Evolutionary conservation across 2,329 filamentous ascomycete species (phyloP).

Genomic region (Fusarium sp.): DNA sequence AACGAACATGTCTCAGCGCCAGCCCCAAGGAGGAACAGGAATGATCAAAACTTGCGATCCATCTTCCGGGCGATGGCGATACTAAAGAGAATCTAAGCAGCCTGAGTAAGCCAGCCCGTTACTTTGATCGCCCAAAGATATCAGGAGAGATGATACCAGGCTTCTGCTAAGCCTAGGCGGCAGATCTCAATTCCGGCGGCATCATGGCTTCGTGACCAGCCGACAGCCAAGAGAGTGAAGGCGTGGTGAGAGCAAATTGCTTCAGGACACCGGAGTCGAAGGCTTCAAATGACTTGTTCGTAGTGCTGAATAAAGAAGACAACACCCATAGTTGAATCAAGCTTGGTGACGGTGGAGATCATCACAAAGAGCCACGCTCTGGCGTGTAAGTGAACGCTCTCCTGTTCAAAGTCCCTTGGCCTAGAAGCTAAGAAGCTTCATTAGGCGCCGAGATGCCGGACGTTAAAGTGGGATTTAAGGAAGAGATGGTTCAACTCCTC

Average conservation of each 20-base stretch:
- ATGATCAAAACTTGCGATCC: slow-evolving; percentile 12
- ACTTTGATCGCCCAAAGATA: slow-evolving; percentile 17
- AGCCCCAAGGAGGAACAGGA: slow-evolving; percentile 38
- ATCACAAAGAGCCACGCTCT: slow-evolving; percentile 35
- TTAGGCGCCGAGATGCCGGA: slow-evolving; percentile 24
- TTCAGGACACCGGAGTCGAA: slow-evolving; percentile 28
- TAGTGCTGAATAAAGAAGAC: slow-evolving; percentile 17
- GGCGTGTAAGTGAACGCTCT: slow-evolving; percentile 22
- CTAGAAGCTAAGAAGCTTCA: slow-evolving; percentile 38
- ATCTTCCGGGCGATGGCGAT: slow-evolving; percentile 21
- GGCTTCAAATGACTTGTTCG: slow-evolving; percentile 25
- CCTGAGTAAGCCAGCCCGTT: slow-evolving; percentile 15
- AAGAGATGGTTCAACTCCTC: background rate
- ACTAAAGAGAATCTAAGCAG: slow-evolving; percentile 37
- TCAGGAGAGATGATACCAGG: slow-evolving; percentile 29
- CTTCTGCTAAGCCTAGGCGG: slow-evolving; percentile 23
- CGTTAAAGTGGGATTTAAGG: slow-evolving; percentile 20
- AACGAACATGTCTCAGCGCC: slow-evolving; percentile 39
- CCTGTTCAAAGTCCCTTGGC: background rate
- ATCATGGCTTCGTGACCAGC: slow-evolving; percentile 12
- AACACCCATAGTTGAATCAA: slow-evolving; percentile 20
- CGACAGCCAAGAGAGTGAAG: slow-evolving; percentile 27
- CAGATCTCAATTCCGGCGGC: slow-evolving; percentile 41
- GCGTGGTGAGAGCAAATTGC: slow-evolving; percentile 35
- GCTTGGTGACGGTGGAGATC: slow-evolving; percentile 19